Conservation (phyloP, 2,329 filamentous ascomycete species). For the Aureobasidium leucospermi region DNA sequence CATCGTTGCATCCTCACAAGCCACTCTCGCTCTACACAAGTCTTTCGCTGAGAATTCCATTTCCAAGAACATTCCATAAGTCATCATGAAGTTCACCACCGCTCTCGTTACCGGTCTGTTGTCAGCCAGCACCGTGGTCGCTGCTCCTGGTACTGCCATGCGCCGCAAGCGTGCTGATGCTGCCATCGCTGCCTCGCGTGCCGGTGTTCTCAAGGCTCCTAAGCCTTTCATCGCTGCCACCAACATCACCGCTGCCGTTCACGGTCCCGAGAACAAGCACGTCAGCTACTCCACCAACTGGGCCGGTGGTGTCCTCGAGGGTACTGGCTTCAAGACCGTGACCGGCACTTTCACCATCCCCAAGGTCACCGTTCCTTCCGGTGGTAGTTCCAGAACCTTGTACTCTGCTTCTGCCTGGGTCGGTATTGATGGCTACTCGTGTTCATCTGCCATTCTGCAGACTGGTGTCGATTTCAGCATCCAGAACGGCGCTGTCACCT, state of each 20-base stretch:
- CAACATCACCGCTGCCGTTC: conserved; percentile 21
- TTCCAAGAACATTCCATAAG: not conserved
- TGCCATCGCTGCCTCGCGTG: conserved; percentile 19
- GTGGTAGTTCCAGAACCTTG: conserved; percentile 27
- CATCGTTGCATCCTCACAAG: not conserved
- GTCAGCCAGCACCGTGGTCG: conserved; percentile 36
- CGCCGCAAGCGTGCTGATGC: conserved; percentile 28
- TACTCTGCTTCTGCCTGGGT: conserved; percentile 52
- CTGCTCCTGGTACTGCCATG: conserved; percentile 39
- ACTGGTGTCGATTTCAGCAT: conserved; percentile 51
- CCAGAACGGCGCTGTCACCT: conserved; percentile 36
- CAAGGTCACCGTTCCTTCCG: conserved; percentile 36
- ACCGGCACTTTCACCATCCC: conserved; percentile 49
- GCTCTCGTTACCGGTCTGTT: conserved; percentile 30
- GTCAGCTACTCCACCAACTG: conserved; percentile 51
- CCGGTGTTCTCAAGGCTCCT: conserved; percentile 23
- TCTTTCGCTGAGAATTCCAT: not conserved
- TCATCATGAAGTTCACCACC: conserved; percentile 43
- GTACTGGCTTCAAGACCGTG: conserved; percentile 46
- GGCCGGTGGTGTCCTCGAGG: conserved; percentile 51
- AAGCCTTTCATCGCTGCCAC: conserved; percentile 25
- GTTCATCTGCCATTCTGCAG: conserved; percentile 47
- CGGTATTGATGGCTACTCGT: conserved; percentile 55
- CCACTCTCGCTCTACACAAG: not conserved
- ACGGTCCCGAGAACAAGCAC: conserved; percentile 33